Evolutionary conservation across 2,329 filamentous ascomycete genomes (phyloP).

Genomic region (Fusarium xylarioides): DNA sequence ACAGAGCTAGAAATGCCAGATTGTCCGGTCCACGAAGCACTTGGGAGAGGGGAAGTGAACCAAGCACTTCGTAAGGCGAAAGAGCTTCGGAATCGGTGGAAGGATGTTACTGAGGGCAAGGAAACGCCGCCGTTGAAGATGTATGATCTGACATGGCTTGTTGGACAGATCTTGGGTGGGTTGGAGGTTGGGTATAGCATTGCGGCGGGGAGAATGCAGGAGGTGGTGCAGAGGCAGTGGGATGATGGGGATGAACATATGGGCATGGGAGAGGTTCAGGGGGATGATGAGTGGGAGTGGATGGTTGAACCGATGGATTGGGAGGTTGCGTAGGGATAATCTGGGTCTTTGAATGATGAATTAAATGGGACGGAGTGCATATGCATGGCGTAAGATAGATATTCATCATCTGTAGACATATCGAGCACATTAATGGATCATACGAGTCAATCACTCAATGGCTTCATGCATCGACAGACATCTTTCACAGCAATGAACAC

Average conservation of each 20-base stretch:
- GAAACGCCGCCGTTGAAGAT: constrained; percentile 59
- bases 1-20: constrained; percentile 64
- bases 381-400: background rate
- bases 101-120: constrained; percentile 65
- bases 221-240: constrained; percentile 52
- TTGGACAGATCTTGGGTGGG: constrained; percentile 65
- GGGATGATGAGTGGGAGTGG: constrained; percentile 49
- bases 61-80: constrained; percentile 72
- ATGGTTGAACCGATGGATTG: constrained; percentile 54
- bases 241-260: constrained; percentile 15
- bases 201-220: constrained; percentile 56
- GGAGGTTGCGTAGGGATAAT: constrained; percentile 40
- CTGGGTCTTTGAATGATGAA: background rate
- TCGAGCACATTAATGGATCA: background rate
- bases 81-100: constrained; percentile 77
- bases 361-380: background rate
- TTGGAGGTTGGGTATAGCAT: constrained; percentile 66
- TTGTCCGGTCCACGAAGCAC: constrained; percentile 64
- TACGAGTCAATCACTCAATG: background rate
- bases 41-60: constrained; percentile 65
- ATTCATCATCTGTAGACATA: background rate
- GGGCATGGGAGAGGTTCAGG: constrained; percentile 13
- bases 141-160: constrained; percentile 69
- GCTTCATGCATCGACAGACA: background rate
- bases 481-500: background rate